A percentile compares a stretch with the other conserved stretches of the same genome.
These are phyloP conservation scores for Astrothelium macrocarpum DNA, from an alignment of 495 filamentous ascomycete species.

Conservation along the genomic window DNA sequence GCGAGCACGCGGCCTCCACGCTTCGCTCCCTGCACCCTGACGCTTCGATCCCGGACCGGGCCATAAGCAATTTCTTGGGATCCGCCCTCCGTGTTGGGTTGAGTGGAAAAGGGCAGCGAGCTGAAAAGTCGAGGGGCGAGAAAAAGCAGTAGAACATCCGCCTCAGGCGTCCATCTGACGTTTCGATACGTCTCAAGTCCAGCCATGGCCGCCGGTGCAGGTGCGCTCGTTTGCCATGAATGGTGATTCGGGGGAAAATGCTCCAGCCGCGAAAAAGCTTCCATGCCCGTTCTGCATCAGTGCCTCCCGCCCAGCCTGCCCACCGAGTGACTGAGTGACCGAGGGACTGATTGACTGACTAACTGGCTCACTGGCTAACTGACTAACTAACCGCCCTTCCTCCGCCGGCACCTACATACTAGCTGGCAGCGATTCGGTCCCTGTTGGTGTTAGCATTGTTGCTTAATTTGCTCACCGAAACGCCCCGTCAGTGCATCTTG, in stretches of 20 bases:
- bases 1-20: not conserved
- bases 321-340: too few species aligned
- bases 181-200: not conserved
- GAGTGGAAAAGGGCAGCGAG: not conserved
- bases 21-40: not conserved
- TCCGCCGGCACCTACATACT: too few species aligned
- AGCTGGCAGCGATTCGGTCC: too few species aligned
- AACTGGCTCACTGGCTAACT: too few species aligned
- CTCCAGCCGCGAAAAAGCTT: not conserved
- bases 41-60: not conserved
- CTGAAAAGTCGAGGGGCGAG: too few species aligned
- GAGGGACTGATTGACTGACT: too few species aligned
- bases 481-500: not conserved
- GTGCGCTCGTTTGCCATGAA: not conserved
- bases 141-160: not conserved
- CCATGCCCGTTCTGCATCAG: not conserved
- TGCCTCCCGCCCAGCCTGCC: too few species aligned
- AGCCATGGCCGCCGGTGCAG: not conserved
- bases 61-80: not conserved
- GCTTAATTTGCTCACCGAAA: not conserved
- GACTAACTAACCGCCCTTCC: too few species aligned
- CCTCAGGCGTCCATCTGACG: not conserved
- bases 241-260: not conserved
- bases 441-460: not conserved
- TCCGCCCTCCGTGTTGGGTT: not conserved